Conservation (phyloP, 2,329 filamentous ascomycete species). For the Alternaria burnsii region DNA sequence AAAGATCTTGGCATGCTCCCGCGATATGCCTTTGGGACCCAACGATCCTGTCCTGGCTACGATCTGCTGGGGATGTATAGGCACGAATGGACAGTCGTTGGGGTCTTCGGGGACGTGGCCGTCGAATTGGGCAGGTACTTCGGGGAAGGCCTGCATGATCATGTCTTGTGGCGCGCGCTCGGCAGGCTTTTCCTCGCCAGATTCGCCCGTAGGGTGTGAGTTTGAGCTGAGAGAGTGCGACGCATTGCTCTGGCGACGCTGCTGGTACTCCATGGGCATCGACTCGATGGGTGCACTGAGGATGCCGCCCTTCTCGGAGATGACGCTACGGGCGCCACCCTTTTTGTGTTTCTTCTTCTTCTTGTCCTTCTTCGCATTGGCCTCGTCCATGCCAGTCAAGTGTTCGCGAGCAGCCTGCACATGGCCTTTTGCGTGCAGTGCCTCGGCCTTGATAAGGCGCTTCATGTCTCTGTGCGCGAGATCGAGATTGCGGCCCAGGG, state of each 20-base stretch:
- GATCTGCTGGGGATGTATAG: conserved; percentile 70
- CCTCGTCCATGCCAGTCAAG: conserved; percentile 18
- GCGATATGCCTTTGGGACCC: conserved; percentile 76
- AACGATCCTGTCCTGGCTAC: conserved; percentile 58
- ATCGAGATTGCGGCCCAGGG: conserved; percentile 73
- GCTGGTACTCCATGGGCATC: conserved; percentile 47
- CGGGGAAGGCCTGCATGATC: conserved; percentile 48
- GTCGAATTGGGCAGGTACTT: conserved; percentile 60
- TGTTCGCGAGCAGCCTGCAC: conserved; percentile 33
- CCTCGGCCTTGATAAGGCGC: conserved; percentile 52
- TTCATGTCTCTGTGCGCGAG: conserved; percentile 60
- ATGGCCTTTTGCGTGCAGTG: conserved; percentile 38
- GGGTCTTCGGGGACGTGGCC: conserved; percentile 67
- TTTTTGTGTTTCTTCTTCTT: conserved; percentile 62
- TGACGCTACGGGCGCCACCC: conserved; percentile 64
- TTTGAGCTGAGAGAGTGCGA: conserved; percentile 63
- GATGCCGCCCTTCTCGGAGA: conserved; percentile 75
- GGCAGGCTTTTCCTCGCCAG: conserved; percentile 35
- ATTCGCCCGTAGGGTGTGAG: conserved; percentile 50
- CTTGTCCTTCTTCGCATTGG: conserved; percentile 39
- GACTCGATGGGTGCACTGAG: conserved; percentile 52
- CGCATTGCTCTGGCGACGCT: conserved; percentile 46
- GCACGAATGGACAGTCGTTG: conserved; percentile 70
- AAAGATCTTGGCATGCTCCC: conserved; percentile 75
- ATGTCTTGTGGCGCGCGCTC: conserved; percentile 47